These are phyloP conservation scores for Xylaria polymorpha DNA, from an alignment of 2,329 filamentous ascomycete genomes.

Conservation along the genomic window DNA sequence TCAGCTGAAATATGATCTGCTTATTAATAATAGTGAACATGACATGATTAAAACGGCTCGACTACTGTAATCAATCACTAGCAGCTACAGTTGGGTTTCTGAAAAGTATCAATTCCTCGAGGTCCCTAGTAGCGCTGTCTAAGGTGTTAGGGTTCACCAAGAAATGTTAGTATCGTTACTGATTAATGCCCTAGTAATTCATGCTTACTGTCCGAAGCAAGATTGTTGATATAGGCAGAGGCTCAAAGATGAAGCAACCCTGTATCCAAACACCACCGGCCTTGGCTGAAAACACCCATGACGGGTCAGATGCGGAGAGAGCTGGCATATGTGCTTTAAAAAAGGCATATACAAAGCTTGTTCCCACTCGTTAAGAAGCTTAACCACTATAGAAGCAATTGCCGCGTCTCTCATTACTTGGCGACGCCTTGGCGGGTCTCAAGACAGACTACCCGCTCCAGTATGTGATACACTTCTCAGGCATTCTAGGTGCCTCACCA, in stretches of 20 bases:
- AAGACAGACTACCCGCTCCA: constrained; percentile 50
- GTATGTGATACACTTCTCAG: constrained; percentile 44
- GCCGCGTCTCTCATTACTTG: constrained; percentile 31
- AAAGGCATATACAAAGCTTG: constrained; percentile 5
- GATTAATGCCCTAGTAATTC: neutral
- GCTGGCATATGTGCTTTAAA: constrained; percentile 5
- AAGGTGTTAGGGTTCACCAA: neutral
- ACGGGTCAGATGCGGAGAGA: neutral
- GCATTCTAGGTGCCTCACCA: constrained; percentile 27
- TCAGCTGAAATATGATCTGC: neutral
- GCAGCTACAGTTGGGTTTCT: neutral
- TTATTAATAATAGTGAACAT: neutral
- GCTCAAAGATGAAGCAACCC: constrained; percentile 14
- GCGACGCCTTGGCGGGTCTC: constrained; percentile 53
- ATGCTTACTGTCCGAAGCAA: constrained; percentile 11
- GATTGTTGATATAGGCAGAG: neutral
- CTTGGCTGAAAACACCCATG: constrained; percentile 21
- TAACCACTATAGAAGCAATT: constrained; percentile 18
- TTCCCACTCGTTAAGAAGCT: constrained; percentile 19
- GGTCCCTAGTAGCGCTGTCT: neutral
- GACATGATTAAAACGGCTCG: neutral
- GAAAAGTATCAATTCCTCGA: neutral
- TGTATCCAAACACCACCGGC: constrained; percentile 16
- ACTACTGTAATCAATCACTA: neutral
- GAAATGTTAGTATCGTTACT: neutral